phyloP scores from a whole-genome alignment of 23 red algal genomes.

The Gracilaria domingensis region DNA sequence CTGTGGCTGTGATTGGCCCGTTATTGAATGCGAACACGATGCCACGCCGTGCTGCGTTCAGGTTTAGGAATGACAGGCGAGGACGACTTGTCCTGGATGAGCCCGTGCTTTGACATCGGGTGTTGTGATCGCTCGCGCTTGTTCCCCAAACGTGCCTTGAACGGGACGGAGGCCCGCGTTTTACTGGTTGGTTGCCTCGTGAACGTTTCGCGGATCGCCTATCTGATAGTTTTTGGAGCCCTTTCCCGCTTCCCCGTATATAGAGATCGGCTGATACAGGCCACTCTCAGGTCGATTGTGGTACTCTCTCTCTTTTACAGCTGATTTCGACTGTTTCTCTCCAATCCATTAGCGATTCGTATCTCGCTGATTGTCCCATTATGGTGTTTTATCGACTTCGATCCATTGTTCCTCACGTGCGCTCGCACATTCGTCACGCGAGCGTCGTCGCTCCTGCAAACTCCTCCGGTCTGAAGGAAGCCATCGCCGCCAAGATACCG shows the following conservation, averaged over 20 bases:
- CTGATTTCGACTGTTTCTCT: not conserved
- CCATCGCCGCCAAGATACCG: slow-evolving; percentile 72
- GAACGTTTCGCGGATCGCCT: not conserved
- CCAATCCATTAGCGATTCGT: not conserved
- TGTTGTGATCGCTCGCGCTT: too few relatives aligned
- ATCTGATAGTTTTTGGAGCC: not conserved
- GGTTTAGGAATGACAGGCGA: not conserved
- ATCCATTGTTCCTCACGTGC: slow-evolving; percentile 16
- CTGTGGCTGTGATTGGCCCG: not conserved
- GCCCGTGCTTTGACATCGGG: too few relatives aligned
- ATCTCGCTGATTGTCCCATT: not conserved
- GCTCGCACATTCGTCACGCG: slow-evolving; percentile 25
- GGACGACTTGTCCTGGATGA: not conserved
- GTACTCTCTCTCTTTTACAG: not conserved
- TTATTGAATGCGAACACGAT: not conserved
- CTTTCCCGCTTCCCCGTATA: not conserved
- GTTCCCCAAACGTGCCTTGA: too few relatives aligned
- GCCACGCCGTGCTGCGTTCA: not conserved
- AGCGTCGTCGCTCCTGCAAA: slow-evolving; percentile 11
- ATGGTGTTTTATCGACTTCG: slow-evolving; percentile 17
- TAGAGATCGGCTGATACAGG: not conserved
- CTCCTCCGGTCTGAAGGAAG: slow-evolving; percentile 63
- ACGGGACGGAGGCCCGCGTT: not conserved
- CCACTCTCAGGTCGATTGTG: not conserved
- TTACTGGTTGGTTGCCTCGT: not conserved